phyloP scores from a whole-genome alignment of 768 basidiomycete species.

The Crassisporium funariophilum region DNA sequence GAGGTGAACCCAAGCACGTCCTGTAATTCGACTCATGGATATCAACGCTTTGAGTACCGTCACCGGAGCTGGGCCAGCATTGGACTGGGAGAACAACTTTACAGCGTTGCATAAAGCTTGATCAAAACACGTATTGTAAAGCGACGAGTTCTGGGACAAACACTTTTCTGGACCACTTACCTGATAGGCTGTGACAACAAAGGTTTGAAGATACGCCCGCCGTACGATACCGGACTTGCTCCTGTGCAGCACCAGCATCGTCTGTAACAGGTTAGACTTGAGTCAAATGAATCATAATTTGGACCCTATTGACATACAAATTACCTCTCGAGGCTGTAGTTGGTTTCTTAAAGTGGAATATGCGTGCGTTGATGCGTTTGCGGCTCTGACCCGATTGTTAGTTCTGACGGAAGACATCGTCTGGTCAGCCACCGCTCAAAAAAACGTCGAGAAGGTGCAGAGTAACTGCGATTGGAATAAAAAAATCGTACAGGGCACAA shows the following conservation, averaged over 20 bases:
- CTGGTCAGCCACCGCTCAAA: conserved; percentile 37
- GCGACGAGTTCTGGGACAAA: not conserved
- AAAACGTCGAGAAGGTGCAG: conserved; percentile 42
- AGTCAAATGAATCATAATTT: no score
- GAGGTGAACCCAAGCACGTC: no score
- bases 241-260: no score
- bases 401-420: conserved; percentile 41
- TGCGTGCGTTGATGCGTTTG: conserved; percentile 40
- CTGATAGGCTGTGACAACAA: not conserved
- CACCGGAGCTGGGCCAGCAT: conserved; percentile 29
- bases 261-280: no score
- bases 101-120: conserved; percentile 32
- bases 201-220: not conserved
- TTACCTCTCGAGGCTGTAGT: no score
- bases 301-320: no score
- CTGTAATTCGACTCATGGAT: conserved; percentile 37
- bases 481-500: conserved; percentile 44
- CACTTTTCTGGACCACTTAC: no score
- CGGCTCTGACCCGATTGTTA: no score
- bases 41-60: conserved; percentile 42
- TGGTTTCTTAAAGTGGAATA: no score
- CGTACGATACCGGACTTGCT: not conserved
- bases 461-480: conserved; percentile 44
- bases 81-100: conserved; percentile 23
- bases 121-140: conserved; percentile 27